A percentile compares a stretch with the other conserved stretches of the same genome.
phyloP scores from a whole-genome alignment of 495 filamentous ascomycete species.

The Hyaloscypha hepaticicola region DNA sequence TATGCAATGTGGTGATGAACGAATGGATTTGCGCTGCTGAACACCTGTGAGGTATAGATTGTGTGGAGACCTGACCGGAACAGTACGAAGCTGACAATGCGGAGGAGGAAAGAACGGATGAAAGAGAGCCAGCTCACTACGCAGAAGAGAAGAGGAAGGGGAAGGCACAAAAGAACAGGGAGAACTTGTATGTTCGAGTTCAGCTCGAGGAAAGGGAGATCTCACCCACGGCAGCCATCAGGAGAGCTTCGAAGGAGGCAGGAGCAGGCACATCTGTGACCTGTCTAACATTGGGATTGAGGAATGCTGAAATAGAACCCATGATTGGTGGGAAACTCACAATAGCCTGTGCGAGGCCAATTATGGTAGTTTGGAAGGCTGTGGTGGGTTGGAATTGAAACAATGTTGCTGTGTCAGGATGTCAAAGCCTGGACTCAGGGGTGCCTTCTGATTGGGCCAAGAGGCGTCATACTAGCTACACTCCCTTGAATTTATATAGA shows the following conservation, averaged over 20 bases:
- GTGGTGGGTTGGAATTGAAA: conserved; percentile 14
- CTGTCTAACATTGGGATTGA: neutral
- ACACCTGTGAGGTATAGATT: neutral
- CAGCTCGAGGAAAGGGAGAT: neutral
- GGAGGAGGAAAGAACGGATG: conserved; percentile 3
- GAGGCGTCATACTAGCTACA: neutral
- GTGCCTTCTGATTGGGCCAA: conserved; percentile 12
- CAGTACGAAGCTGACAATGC: neutral
- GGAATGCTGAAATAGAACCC: neutral
- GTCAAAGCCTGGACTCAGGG: neutral
- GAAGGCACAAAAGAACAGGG: neutral
- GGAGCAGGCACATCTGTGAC: neutral
- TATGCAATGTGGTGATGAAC: conserved; percentile 6
- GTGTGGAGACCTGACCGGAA: neutral
- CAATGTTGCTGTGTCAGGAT: conserved; percentile 15
- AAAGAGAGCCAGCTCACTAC: neutral
- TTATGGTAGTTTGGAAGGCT: neutral
- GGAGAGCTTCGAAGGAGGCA: neutral
- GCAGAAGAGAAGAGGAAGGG: neutral
- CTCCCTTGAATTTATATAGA: neutral
- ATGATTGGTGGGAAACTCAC: neutral
- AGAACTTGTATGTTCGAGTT: neutral
- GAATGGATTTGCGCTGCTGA: neutral
- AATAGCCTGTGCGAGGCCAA: conserved; percentile 3
- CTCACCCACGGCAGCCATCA: neutral